Base-by-base conservation (phyloP, 2,329 filamentous ascomycete genomes). In the Akanthomyces lecanii region DNA sequence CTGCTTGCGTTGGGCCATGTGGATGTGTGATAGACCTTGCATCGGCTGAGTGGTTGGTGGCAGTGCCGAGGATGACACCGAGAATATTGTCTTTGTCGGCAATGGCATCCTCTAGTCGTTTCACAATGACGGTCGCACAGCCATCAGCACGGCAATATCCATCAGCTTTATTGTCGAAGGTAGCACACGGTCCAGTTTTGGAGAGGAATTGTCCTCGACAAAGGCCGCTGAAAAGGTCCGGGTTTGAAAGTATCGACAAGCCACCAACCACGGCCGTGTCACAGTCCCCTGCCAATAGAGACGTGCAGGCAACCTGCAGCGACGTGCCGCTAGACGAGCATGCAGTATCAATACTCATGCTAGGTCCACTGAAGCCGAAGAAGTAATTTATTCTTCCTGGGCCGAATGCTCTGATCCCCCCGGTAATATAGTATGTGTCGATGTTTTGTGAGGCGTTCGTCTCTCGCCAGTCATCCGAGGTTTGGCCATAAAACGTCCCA, bases 1-100 rank as follows among this genome's bases (percentile, higher is more conserved):
- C 30, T 33, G 30, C 30, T 33, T 33, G 30, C 30, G 30, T 33
- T 33, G 30, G 30, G 10, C 30, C 89, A 72, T 95, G 90, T 1
- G 92, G 92, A 63, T 91, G 89, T 0, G 91, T 95, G 70, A 96
- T 95, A 1, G 90, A 93, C 23, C 91, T 86, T 51, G 91, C 87
- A 69, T 92, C 87, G 0, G 89, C 89, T 1, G 89, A 93, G 74
- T 95, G 91, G 74, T 95, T 96, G 55, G 91, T 95, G 5, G 86
- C 84, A 1, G 87, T 85, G 33, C 87, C 90, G 1, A 90, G 79
- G 55, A 97, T 89, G 66, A 91, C 87, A 18, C 87, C 91, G n/a
- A 93, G 81, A 47, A 84, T 88, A 81, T 71, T 87, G 85, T 95
- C 91, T 64, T 90, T 87, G 69, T 95, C 90, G 0, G 85, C 84